Percentiles rank a stretch among this genome's conserved stretches.
Evolutionary conservation across 2,329 filamentous ascomycete genomes (phyloP).

Genomic region (Colletotrichum euphorbiae): DNA sequence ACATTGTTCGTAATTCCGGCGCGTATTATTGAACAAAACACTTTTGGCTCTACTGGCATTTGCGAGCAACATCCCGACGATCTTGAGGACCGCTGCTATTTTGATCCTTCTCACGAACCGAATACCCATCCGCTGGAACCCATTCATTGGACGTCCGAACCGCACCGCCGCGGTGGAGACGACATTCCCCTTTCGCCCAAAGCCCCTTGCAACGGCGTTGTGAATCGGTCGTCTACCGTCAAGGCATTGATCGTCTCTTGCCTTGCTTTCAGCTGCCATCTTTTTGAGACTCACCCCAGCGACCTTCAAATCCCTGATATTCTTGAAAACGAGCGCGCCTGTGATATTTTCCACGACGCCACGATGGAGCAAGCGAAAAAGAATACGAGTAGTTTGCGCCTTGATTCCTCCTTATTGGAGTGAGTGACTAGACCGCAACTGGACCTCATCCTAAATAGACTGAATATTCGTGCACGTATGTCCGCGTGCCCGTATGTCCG

Average conservation of each 20-base stretch:
- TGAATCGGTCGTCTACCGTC: not conserved
- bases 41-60: too few relatives aligned
- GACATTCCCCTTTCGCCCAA: not conserved
- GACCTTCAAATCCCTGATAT: not conserved
- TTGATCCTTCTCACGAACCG: not conserved
- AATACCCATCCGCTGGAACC: not conserved
- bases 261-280: conserved; percentile 17
- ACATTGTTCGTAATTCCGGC: too few relatives aligned
- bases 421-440: too few relatives aligned
- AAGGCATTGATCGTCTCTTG: conserved; percentile 10
- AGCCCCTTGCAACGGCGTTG: conserved; percentile 15
- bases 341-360: not conserved
- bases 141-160: not conserved
- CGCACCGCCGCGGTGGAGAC: not conserved
- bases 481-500: too few relatives aligned
- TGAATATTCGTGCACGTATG: too few relatives aligned
- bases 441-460: too few relatives aligned
- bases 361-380: not conserved
- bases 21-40: too few relatives aligned
- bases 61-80: too few relatives aligned
- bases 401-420: too few relatives aligned
- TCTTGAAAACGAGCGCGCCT: not conserved
- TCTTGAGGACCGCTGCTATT: too few relatives aligned
- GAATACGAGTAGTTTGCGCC: too few relatives aligned
- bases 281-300: not conserved